phyloP scores from a whole-genome alignment of 2,329 filamentous ascomycete species.

The Arthrinium phaeospermum region DNA sequence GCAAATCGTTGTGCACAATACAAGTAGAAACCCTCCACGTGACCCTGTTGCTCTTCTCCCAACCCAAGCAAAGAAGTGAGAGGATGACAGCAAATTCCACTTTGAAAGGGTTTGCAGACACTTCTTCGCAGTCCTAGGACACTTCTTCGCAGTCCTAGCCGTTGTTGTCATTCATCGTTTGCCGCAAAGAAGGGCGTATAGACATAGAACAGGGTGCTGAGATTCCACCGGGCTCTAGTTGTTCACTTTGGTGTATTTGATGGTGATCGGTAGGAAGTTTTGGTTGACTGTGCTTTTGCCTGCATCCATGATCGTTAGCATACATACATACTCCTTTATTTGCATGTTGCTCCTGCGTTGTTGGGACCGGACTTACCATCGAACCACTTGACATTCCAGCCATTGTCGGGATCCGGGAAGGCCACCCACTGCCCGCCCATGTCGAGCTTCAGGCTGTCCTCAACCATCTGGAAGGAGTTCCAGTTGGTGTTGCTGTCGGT shows the following conservation, averaged over 20 bases:
- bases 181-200: not conserved
- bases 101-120: no score
- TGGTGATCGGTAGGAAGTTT: not conserved
- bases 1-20: not conserved
- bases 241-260: constrained; percentile 2
- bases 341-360: not conserved
- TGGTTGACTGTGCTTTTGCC: not conserved
- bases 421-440: constrained; percentile 41
- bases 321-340: not conserved
- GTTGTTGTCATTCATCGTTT: not conserved
- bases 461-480: constrained; percentile 41
- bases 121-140: no score
- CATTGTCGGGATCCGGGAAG: constrained; percentile 34
- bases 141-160: no score
- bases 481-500: constrained; percentile 37
- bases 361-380: constrained; percentile 37
- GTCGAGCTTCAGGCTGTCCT: constrained; percentile 27
- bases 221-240: not conserved
- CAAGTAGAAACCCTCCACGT: not conserved
- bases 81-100: not conserved
- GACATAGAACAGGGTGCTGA: not conserved
- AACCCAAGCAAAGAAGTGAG: not conserved
- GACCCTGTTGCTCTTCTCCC: not conserved
- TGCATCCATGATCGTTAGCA: not conserved
- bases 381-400: constrained; percentile 44